Conservation (phyloP, 1,284 basidiomycete species). For the Termitomyces sp. region DNA sequence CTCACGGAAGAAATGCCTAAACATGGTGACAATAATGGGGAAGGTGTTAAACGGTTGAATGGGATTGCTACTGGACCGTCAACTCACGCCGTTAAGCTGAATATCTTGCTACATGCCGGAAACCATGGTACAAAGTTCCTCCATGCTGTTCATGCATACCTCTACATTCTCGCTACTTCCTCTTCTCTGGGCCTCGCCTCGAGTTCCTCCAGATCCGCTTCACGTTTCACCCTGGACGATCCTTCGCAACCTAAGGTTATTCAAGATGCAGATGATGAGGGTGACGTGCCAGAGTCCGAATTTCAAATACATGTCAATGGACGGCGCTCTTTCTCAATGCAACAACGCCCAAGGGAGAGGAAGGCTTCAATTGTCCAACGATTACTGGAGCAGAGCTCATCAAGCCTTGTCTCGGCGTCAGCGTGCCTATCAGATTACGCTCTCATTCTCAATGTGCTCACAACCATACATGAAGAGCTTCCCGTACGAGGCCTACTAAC, state of each 20-base stretch:
- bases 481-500: slow-evolving; percentile 73
- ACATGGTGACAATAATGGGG: slow-evolving; percentile 40
- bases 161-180: slow-evolving; percentile 74
- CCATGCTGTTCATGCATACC: slow-evolving; percentile 71
- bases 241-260: slow-evolving; percentile 29
- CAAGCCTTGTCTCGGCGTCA: slow-evolving; percentile 38
- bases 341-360: slow-evolving; percentile 41
- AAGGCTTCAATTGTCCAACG: slow-evolving; percentile 52
- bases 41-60: slow-evolving; percentile 39
- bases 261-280: slow-evolving; percentile 28
- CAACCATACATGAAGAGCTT: slow-evolving; percentile 60
- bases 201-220: slow-evolving; percentile 36
- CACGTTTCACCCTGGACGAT: slow-evolving; percentile 28
- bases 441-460: slow-evolving; percentile 68
- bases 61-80: slow-evolving; percentile 40
- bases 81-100: slow-evolving; percentile 41
- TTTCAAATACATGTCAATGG: slow-evolving; percentile 29
- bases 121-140: slow-evolving; percentile 67
- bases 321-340: slow-evolving; percentile 42
- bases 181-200: slow-evolving; percentile 49
- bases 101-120: slow-evolving; percentile 48
- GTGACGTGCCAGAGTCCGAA: slow-evolving; percentile 16
- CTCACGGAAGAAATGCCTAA: slow-evolving; percentile 71
- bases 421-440: slow-evolving; percentile 74
- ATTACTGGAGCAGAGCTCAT: slow-evolving; percentile 44